Base-by-base conservation (phyloP, 2,329 filamentous ascomycete genomes). In the Gaeumannomyces sp. region DNA sequence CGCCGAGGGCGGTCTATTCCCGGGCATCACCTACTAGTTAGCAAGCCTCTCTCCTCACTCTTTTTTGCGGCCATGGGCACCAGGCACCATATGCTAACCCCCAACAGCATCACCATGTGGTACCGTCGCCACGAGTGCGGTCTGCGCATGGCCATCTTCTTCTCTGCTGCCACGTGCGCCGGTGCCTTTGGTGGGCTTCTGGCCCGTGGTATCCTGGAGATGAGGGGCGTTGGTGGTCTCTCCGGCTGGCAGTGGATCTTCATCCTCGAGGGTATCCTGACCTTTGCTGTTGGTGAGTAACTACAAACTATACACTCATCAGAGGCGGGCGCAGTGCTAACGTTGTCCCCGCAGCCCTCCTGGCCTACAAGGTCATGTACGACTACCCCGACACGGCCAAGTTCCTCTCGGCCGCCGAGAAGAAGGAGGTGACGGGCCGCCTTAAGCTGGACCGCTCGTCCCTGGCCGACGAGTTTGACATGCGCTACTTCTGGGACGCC, bases 321-420 rank as follows among this genome's bases (percentile, higher is more conserved):
- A 14, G 5, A 31, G 31, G 8, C 31, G 31, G n/a, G n/a, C n/a
- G 10, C 35, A 16, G 35, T 13, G 13, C 35, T 38, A 16, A 38
- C 35, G 31, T 13, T 2, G 2, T 38, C 13, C 14, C 2, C 33
- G 16, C 35, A 38, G 35, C 90, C 0, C 66, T 87, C 4, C 70
- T 80, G 0, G 86, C 86, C 0, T 93, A 89, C 76, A 93, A 86
- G 79, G 80, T 88, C 68, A 85, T 96, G 0, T 83, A 91, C 69
- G 92, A 96, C 71, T 96, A 92, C 69, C 93, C 93, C 0, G 91
- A 92, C 68, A 86, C 90, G 29, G 91, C 92, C 0, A 83, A 70
- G 0, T 96, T 96, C 72, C 81, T 96, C 28, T 87, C 85, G 0
- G 83, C 86, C 11, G 83, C 86, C 45, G 91, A 96, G 70, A 84